These are phyloP conservation scores for Vigna reflexopilosa DNA, from an alignment of 306 rosid species.

Conservation along the genomic window DNA sequence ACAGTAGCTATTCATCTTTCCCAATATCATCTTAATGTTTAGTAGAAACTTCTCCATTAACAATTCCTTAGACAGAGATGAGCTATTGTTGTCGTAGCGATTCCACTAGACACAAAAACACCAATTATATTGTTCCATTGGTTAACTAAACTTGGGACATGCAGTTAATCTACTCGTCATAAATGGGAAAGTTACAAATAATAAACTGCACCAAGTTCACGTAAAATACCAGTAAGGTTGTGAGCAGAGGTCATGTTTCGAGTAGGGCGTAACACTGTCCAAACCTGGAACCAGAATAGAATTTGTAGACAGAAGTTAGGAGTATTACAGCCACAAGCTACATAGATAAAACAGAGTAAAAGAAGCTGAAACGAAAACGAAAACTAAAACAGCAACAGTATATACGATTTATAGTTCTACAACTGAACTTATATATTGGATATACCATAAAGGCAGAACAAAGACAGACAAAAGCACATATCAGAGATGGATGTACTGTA, in stretches of 20 bases:
- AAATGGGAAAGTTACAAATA: slow-evolving; percentile 9
- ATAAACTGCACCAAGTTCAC: slow-evolving; percentile 23
- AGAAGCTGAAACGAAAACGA: slow-evolving; percentile 24
- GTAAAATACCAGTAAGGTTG: slow-evolving; percentile 48
- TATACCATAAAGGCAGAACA: slow-evolving; percentile 1
- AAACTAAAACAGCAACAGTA: background rate
- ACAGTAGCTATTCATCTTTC: slow-evolving; percentile 29
- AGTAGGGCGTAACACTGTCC: slow-evolving; percentile 24
- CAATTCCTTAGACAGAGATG: background rate
- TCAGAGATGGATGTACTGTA: background rate
- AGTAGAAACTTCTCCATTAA: slow-evolving; percentile 13
- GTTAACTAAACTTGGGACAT: background rate
- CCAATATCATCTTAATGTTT: slow-evolving; percentile 6
- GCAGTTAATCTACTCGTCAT: slow-evolving; percentile 1
- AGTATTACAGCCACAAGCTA: slow-evolving; percentile 17
- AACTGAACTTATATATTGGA: background rate
- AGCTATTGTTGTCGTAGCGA: background rate
- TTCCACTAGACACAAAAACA: slow-evolving; percentile 23
- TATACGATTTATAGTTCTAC: background rate
- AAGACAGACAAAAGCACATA: background rate
- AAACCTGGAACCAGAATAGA: slow-evolving; percentile 45
- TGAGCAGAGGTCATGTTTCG: slow-evolving; percentile 51
- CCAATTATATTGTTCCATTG: background rate
- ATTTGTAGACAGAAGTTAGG: background rate
- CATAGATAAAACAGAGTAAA: slow-evolving; percentile 18